Percentiles rank a stretch among this genome's conserved stretches.
Conservation (phyloP, 352 stramenopile genomes). For the Globisporangium emineosum region DNA sequence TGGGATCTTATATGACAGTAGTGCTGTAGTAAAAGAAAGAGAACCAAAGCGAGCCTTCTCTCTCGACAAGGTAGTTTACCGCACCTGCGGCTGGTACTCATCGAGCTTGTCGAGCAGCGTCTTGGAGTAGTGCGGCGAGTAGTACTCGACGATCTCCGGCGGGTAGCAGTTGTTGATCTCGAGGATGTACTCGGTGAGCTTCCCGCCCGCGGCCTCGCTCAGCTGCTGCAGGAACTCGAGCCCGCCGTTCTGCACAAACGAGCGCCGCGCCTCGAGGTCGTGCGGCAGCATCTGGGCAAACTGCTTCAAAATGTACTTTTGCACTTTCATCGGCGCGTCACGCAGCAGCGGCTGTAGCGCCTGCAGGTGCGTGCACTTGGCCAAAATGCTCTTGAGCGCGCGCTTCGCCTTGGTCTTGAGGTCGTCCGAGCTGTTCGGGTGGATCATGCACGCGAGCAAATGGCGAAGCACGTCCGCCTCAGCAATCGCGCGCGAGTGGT, state of each 20-base stretch:
- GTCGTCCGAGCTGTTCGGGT: constrained; percentile 91
- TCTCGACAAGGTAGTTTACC: constrained; percentile 35
- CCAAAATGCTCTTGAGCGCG: constrained; percentile 91
- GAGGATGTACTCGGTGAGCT: constrained; percentile 94
- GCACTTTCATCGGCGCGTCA: constrained; percentile 91
- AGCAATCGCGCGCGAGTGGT: constrained; percentile 90
- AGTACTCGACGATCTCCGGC: constrained; percentile 95
- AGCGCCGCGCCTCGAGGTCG: constrained; percentile 89
- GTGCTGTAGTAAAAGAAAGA: not conserved
- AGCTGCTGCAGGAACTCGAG: constrained; percentile 93
- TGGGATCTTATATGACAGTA: constrained; percentile 1
- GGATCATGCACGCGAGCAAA: constrained; percentile 92
- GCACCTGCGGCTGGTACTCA: constrained; percentile 90
- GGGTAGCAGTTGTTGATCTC: constrained; percentile 97
- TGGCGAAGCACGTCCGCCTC: constrained; percentile 92
- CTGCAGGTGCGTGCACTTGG: constrained; percentile 93
- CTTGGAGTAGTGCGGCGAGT: constrained; percentile 95
- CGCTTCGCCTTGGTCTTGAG: constrained; percentile 94
- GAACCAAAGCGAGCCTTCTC: not conserved
- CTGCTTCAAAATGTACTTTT: constrained; percentile 96
- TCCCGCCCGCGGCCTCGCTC: constrained; percentile 89
- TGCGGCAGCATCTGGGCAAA: constrained; percentile 94
- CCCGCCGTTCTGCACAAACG: constrained; percentile 92
- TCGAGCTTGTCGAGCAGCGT: constrained; percentile 95
- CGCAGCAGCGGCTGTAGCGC: constrained; percentile 91